Conservation (phyloP, 75 land plant genomes). For the Isoetes taiwanensis region DNA sequence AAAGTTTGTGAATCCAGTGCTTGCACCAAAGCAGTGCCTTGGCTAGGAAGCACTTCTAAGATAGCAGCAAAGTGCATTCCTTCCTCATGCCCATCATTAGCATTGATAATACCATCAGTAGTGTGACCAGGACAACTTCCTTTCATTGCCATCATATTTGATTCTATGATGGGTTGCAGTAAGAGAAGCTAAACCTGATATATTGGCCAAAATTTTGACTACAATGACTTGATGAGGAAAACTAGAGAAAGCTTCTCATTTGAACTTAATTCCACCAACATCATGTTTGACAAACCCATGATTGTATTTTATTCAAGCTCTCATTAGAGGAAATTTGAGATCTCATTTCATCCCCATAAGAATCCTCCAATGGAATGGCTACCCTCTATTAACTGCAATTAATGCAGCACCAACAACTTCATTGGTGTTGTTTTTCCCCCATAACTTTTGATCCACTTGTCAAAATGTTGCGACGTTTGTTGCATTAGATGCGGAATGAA, state of each 20-base stretch:
- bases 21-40: not conserved
- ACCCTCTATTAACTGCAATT: too few species aligned
- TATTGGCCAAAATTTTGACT: conserved; percentile 47
- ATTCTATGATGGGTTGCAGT: conserved; percentile 26
- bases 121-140: not conserved
- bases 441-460: too few species aligned
- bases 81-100: not conserved
- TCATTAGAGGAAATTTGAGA: too few species aligned
- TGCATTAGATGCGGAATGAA: too few species aligned
- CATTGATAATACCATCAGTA: not conserved
- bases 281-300: conserved; percentile 40
- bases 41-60: conserved; percentile 7
- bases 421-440: too few species aligned
- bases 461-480: too few species aligned
- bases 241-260: conserved; percentile 60
- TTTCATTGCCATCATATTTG: not conserved
- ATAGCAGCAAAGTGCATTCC: conserved; percentile 25
- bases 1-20: conserved; percentile 1
- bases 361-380: too few species aligned
- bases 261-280: conserved; percentile 36
- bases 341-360: too few species aligned
- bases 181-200: conserved; percentile 44
- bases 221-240: conserved; percentile 71
- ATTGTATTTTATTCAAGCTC: conserved; percentile 72
- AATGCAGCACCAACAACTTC: too few species aligned